These are phyloP conservation scores for Pythium utonaiense DNA, from an alignment of 352 stramenopile species.

Conservation along the genomic window DNA sequence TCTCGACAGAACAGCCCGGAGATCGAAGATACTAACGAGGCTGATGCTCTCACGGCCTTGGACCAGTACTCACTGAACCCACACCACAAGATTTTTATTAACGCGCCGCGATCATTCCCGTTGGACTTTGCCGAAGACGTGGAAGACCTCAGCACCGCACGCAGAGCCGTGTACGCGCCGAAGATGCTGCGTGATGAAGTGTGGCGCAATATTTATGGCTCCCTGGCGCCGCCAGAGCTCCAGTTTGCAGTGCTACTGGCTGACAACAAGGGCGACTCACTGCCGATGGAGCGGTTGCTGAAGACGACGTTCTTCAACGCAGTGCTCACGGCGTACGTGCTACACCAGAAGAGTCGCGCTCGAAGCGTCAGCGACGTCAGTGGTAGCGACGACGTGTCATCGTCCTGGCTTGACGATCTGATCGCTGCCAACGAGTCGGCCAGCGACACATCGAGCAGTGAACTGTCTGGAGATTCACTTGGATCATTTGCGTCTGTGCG, in stretches of 20 bases:
- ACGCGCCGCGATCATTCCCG: slow-evolving; percentile 64
- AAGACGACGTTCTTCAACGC: slow-evolving; percentile 57
- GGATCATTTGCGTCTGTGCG: slow-evolving; percentile 29
- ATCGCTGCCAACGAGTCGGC: slow-evolving; percentile 2
- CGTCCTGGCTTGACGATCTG: slow-evolving; percentile 23
- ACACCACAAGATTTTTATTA: slow-evolving; percentile 85
- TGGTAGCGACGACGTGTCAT: slow-evolving; percentile 16
- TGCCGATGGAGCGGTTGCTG: slow-evolving; percentile 63
- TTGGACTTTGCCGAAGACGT: slow-evolving; percentile 44
- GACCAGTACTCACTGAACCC: slow-evolving; percentile 69
- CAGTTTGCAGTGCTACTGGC: slow-evolving; percentile 53
- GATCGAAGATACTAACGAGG: slow-evolving; percentile 9
- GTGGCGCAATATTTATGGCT: slow-evolving; percentile 72
- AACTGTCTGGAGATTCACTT: slow-evolving; percentile 1
- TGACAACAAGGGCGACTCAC: slow-evolving; percentile 58
- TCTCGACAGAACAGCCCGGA: slow-evolving; percentile 38
- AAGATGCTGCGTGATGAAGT: slow-evolving; percentile 74
- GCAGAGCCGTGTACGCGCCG: slow-evolving; percentile 50
- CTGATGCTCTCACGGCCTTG: slow-evolving; percentile 36
- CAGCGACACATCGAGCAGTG: not conserved
- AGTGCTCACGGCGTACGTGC: slow-evolving; percentile 60
- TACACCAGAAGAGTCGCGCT: slow-evolving; percentile 39
- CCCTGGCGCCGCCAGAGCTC: slow-evolving; percentile 46
- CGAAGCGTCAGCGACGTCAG: slow-evolving; percentile 21
- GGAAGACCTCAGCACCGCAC: slow-evolving; percentile 36